Evolutionary conservation across 305 asterid genomes (phyloP), one percentile per base, ranked within the genome.

Genomic region (Ilex paraguariensis): DNA sequence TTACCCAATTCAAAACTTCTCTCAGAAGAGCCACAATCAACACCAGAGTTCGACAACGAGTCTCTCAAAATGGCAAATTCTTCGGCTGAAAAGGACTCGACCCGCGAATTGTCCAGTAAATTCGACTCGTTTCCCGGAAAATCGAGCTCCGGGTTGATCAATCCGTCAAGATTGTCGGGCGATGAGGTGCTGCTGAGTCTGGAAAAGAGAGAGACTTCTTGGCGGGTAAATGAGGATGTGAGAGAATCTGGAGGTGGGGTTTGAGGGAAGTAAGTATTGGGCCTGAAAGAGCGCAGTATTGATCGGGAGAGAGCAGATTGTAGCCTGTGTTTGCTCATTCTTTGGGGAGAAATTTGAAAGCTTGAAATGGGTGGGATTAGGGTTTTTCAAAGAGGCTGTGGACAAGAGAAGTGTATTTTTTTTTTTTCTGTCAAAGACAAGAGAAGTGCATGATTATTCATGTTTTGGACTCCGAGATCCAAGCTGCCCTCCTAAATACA

Each of bases 21-120:
- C 66, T 49, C 79, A 68, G 73, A 75, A 60, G 82, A 54, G 61
- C 56, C 58, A 12, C 50, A 62, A 58, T n/a, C 56, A 14, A 32
- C 10, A 13, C 50, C 50, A 45, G 62, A 55, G 51, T 56, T 82
- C 62, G 77, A 67, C 66, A 83, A 45, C 28, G 95, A 74, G 53
- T 82, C 85, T 76, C 59, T 69, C 58, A 88, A 63, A 61, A 88
- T 75, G 8, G 65, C 71, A 51, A 86, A 72, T 54, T 87, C 97
- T 49, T 79, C 78, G 6, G 83, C 63, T 3, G 94, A 75, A 70
- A 84, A 69, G 1, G 61, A 54, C 12, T 65, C 62, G 15, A 73
- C 44, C 32, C 69, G 59, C 33, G 76, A 65, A 49, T 16, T 70
- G 61, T 62, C 64, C 33, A 75, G 74, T 39, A 73, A 65, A 63